Evolutionary conservation across 148 eudicot species (phyloP).

Genomic region (Dianthus caryophyllus): DNA sequence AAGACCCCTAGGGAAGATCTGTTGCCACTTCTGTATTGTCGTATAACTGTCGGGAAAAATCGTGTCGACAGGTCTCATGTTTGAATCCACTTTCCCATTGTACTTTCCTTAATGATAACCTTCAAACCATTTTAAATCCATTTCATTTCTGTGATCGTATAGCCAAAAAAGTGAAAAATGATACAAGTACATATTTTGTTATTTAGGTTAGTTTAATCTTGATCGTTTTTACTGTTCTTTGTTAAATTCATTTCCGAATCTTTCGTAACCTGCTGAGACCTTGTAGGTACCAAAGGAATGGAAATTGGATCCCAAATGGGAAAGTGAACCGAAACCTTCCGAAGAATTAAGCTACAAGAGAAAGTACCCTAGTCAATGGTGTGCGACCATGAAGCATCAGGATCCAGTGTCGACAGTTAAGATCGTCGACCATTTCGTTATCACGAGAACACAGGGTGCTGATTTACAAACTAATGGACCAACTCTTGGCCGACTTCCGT

Average conservation of each 20-base stretch:
- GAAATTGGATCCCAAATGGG: conserved; percentile 92
- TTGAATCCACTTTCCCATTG: no score
- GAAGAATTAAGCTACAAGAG: conserved; percentile 47
- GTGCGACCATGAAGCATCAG: conserved; percentile 49
- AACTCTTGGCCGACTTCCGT: neutral
- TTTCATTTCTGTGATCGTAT: no score
- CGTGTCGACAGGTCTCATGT: no score
- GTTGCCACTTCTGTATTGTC: no score
- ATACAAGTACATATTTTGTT: no score
- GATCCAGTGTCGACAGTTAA: conserved; percentile 67
- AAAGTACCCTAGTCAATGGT: conserved; percentile 75
- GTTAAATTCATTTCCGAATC: neutral
- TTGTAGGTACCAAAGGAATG: conserved; percentile 87
- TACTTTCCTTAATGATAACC: no score
- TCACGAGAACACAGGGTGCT: conserved; percentile 9
- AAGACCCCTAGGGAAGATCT: no score
- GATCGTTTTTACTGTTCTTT: neutral
- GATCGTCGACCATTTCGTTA: conserved; percentile 57
- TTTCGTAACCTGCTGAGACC: no score
- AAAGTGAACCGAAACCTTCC: conserved; percentile 48
- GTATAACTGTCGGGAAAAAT: no score
- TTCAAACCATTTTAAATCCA: no score
- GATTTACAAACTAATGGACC: conserved; percentile 25
- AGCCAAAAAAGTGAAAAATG: no score
- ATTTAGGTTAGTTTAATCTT: no score